Evolutionary conservation across 2,329 filamentous ascomycete genomes (phyloP).

Genomic region (Thelonectria rubi): DNA sequence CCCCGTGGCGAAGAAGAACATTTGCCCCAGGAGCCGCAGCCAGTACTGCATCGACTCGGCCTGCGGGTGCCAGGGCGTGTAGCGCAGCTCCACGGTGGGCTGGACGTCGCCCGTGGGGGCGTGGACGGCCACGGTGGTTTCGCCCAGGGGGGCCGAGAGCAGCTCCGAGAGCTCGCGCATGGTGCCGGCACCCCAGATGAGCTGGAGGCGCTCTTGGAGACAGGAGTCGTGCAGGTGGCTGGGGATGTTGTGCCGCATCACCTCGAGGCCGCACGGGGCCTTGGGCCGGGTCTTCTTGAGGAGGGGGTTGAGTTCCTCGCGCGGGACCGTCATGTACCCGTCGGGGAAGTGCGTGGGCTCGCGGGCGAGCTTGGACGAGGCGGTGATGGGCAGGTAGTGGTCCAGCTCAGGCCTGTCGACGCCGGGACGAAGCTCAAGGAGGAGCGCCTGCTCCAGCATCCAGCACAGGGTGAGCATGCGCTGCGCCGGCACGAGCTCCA

Average conservation of each 20-base stretch:
- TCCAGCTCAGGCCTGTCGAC: background rate
- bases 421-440: conserved; percentile 21
- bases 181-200: conserved; percentile 24
- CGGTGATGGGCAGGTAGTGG: conserved; percentile 26
- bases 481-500: conserved; percentile 26
- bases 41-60: conserved; percentile 27
- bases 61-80: conserved; percentile 29
- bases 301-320: background rate
- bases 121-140: conserved; percentile 24
- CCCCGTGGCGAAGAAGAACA: conserved; percentile 22
- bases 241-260: conserved; percentile 23
- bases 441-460: conserved; percentile 27
- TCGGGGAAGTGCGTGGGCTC: conserved; percentile 6
- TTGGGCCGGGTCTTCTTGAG: conserved; percentile 15
- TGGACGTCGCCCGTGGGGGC: background rate
- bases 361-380: conserved; percentile 20
- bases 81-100: conserved; percentile 25
- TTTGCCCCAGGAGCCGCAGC: conserved; percentile 27
- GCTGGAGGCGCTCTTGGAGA: conserved; percentile 28
- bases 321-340: conserved; percentile 5
- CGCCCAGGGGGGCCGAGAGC: conserved; percentile 16
- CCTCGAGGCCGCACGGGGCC: background rate
- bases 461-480: conserved; percentile 26
- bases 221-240: conserved; percentile 11
- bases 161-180: conserved; percentile 19